A percentile compares a stretch with the other conserved stretches of the same genome.
phyloP scores from a whole-genome alignment of 129 eudicot genomes.

The Lonicera japonica region DNA sequence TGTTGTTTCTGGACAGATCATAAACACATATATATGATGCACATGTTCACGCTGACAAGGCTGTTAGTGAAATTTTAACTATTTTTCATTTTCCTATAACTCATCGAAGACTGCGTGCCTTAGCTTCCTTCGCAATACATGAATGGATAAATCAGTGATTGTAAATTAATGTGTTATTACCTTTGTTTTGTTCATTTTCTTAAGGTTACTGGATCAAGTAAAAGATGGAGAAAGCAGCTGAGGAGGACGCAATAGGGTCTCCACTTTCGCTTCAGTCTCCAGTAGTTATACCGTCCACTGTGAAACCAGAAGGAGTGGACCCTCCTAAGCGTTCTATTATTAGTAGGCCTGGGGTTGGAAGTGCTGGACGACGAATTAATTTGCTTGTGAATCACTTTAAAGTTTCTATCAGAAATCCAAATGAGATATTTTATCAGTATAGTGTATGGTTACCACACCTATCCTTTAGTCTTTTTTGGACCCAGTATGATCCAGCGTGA shows the following conservation, averaged over 20 bases:
- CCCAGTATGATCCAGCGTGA: neutral
- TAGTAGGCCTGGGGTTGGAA: conserved; percentile 72
- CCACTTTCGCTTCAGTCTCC: conserved; percentile 24
- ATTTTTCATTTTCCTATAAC: neutral
- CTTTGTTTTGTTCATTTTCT: conserved; percentile 8
- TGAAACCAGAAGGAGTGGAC: conserved; percentile 31
- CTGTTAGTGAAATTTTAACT: neutral
- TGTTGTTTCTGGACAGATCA: neutral
- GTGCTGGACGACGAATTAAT: conserved; percentile 48
- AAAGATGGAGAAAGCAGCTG: conserved; percentile 35
- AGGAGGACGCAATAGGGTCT: conserved; percentile 24
- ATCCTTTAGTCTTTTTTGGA: neutral
- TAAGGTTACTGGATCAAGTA: conserved; percentile 14
- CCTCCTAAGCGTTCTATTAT: conserved; percentile 40
- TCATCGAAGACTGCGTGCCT: neutral
- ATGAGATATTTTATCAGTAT: conserved; percentile 70
- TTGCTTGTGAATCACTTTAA: conserved; percentile 81
- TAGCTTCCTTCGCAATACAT: neutral
- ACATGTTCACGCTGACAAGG: neutral
- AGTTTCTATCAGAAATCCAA: conserved; percentile 59
- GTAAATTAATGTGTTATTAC: neutral
- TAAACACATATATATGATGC: neutral
- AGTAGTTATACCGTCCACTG: conserved; percentile 28
- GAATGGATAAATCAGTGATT: neutral
- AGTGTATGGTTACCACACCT: conserved; percentile 42